Base-by-base conservation (phyloP, 2,329 filamentous ascomycete species). In the Trichoderma sp. region DNA sequence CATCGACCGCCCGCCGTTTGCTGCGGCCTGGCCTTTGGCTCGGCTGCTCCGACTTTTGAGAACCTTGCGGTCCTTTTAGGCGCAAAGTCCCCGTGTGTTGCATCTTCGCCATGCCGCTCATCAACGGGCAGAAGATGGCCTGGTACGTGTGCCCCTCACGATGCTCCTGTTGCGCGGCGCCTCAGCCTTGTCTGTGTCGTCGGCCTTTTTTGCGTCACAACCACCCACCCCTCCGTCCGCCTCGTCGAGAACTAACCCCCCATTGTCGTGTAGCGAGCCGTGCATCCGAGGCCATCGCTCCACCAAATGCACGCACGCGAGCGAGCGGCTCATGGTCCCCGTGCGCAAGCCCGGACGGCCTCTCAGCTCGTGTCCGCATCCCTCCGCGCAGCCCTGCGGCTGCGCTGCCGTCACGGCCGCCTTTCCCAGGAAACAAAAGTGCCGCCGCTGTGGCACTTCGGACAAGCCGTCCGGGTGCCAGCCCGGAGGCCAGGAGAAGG, bases 201-300 rank as follows among this genome's bases (percentile, higher is more conserved):
- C 19, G 28, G 24, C 6, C 14, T n/a, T 24, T 24, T 24, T 9
- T 52, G 39, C 52, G 24, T 43, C 45, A 26, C n/a, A 26, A 21
- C 39, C 24, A 7, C 15, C 39, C 24, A 7, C 15, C 14, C 28
- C 28, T 48, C 6, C 6, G 59, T 51, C 54, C 24, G 30, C 34
- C 30, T 41, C 7, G 30, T 43, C 26, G 47, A 17, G 30, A 39
- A 51, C 63, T 65, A 48, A 65, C 63, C 34, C 34, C 43, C 21
- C 21, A 9, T 55, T 34, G 24, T 64, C 28, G 26, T 59, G 9
- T 28, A 91, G 89, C 77, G 86, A 86, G 81, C 88, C 89, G 72
- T 91, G 89, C 74, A 91, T 91, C 70, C 87, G 89, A 72, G 89
- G 89, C 64, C 89, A 92, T 76, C 87, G 89, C 71, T 91, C 89